These are phyloP conservation scores for Xylaria sp. DNA, from an alignment of 2,329 filamentous ascomycete species.

Conservation along the genomic window DNA sequence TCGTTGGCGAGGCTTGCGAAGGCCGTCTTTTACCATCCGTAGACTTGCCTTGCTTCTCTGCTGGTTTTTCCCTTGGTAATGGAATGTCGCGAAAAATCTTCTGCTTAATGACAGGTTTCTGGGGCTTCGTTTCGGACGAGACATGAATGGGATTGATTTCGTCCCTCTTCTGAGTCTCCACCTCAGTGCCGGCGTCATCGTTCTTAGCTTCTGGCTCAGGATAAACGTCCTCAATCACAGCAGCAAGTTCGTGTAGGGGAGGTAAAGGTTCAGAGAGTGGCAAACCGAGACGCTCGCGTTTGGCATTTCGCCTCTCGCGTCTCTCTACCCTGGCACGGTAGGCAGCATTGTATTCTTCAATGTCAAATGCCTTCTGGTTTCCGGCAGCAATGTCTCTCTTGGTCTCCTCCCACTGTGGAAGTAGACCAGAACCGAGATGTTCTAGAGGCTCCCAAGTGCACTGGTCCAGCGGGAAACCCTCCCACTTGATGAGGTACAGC, in stretches of 20 bases:
- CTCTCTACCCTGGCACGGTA: constrained; percentile 38
- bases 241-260: constrained; percentile 15
- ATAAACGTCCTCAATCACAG: constrained; percentile 3
- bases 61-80: constrained; percentile 6
- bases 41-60: background rate
- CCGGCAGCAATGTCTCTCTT: constrained; percentile 42
- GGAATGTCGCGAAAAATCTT: constrained; percentile 23
- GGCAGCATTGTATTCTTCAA: constrained; percentile 43
- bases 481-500: constrained; percentile 67
- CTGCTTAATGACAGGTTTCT: constrained; percentile 26
- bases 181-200: constrained; percentile 19
- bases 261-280: constrained; percentile 28
- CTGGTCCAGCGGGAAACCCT: constrained; percentile 57
- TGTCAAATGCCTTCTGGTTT: constrained; percentile 41
- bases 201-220: constrained; percentile 6
- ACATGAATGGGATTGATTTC: constrained; percentile 11
- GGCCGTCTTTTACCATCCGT: constrained; percentile 14
- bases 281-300: constrained; percentile 44
- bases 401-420: constrained; percentile 47
- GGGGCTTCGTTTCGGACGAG: constrained; percentile 4
- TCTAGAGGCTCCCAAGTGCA: constrained; percentile 59
- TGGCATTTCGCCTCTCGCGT: constrained; percentile 48
- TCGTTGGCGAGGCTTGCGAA: constrained; percentile 8
- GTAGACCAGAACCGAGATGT: constrained; percentile 45
- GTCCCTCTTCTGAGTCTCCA: constrained; percentile 34